Base-by-base conservation (phyloP, 78 protist genomes). In the Speleostelium caveatum region DNA sequence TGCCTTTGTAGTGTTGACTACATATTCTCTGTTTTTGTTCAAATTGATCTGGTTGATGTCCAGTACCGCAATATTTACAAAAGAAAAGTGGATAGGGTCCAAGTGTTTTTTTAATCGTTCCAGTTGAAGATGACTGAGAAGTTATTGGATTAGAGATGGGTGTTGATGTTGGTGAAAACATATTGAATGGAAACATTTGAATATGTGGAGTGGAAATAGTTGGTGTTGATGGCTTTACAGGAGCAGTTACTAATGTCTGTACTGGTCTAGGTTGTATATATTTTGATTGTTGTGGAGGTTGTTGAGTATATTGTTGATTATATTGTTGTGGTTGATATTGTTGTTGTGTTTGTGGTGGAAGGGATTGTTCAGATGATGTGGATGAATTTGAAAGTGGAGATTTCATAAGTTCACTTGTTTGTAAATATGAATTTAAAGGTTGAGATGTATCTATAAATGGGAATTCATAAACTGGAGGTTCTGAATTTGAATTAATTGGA, bases 61-160 rank as follows among this genome's bases (percentile, higher is more conserved):
- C 91, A 21, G 80, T 56, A 7, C 91, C 91, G 66, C 91, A 83
- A 45, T 59, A 83, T 60, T 69, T 83, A 53, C 91, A 83, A 60
- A 59, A 83, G 26, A 69, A 69, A 0, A 73, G 14, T 56, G 91
- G 91, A 22, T 62, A 75, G 30, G 60, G 67, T 10, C 85, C 85
- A 19, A 75, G 36, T 45, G 91, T 68, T 69, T 83, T 83, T 38
- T 71, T 83, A 10, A 42, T 22, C 24, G 75, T 28, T 65, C 30
- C 35, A 30, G n/a, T 33, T 22, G 35, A 16, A 10, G 36, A n/a
- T 21, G 68, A 17, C 26, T 12, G 17, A 7, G 22, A 42, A 32
- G 32, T 58, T n/a, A n/a, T n/a, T 6, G 63, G 63, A 19, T 58
- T 58, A 58, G 26, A 8, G 16, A 58, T 58, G 16, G 63, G 30